phyloP scores from a whole-genome alignment of 768 basidiomycete genomes.

The Boletus sp. region DNA sequence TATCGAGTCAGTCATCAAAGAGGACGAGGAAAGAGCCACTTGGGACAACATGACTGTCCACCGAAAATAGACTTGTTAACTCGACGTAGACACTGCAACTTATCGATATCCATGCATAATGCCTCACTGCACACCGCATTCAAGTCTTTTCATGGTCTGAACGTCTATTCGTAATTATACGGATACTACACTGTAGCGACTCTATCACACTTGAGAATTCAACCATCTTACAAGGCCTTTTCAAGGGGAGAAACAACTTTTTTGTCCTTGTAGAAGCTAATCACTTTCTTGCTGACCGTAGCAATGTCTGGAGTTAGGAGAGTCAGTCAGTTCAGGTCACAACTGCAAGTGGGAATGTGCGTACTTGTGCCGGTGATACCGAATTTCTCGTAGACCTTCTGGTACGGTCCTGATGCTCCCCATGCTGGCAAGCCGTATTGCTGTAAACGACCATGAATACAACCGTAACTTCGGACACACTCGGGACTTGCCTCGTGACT shows the following conservation, averaged over 20 bases:
- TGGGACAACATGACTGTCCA: conserved; percentile 81
- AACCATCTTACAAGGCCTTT: conserved; percentile 54
- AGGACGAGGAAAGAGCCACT: conserved; percentile 68
- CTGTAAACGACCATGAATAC: conserved; percentile 27
- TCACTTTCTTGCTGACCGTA: conserved; percentile 77
- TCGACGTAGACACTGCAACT: conserved; percentile 24
- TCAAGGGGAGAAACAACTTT: conserved; percentile 70
- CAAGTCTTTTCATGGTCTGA: background rate
- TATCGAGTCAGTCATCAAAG: conserved; percentile 66
- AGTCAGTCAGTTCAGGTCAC: conserved; percentile 12
- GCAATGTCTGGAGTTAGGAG: conserved; percentile 58
- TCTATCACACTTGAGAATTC: background rate
- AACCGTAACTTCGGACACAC: background rate
- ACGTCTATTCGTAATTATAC: conserved; percentile 13
- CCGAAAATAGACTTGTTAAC: conserved; percentile 50
- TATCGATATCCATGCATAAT: conserved; percentile 19
- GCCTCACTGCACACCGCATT: background rate
- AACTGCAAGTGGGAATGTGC: conserved; percentile 24
- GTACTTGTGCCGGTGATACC: conserved; percentile 74
- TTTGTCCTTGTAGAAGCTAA: conserved; percentile 79
- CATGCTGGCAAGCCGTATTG: conserved; percentile 73
- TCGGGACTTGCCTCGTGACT: conserved; percentile 64
- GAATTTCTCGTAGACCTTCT: conserved; percentile 89
- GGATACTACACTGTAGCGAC: conserved; percentile 8
- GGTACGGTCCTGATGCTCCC: conserved; percentile 89